A percentile compares a stretch with the other conserved stretches of the same genome.
Evolutionary conservation across 2,329 filamentous ascomycete species (phyloP).

Genomic region (Sclerotinia nivalis): DNA sequence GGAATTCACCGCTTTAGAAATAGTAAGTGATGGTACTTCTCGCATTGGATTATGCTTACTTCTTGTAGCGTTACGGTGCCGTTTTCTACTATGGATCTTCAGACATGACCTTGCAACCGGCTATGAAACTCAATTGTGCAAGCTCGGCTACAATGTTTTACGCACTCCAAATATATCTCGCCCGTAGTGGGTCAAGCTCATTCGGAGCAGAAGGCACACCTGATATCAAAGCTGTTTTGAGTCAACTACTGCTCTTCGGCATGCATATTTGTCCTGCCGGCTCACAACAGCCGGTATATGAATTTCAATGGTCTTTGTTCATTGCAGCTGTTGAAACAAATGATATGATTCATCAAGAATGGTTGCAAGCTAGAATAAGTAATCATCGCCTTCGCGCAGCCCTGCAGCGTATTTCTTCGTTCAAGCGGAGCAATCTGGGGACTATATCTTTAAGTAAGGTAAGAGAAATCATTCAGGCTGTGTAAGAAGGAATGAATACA

Average conservation of each 20-base stretch:
- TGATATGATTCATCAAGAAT: conserved; percentile 29
- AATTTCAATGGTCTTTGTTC: conserved; percentile 30
- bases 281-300: conserved; percentile 23
- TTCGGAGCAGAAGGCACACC: conserved; percentile 6
- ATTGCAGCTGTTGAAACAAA: conserved; percentile 28
- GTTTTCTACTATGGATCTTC: conserved; percentile 27
- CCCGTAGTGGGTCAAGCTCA: background rate
- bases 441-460: background rate
- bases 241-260: conserved; percentile 20
- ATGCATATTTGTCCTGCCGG: conserved; percentile 19
- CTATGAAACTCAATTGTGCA: conserved; percentile 28
- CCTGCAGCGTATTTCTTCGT: background rate
- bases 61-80: background rate
- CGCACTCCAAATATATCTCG: conserved; percentile 22
- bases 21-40: conserved; percentile 3
- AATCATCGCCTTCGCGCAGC: background rate
- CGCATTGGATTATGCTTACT: background rate
- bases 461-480: background rate
- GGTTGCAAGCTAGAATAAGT: conserved; percentile 19
- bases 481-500: background rate
- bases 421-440: background rate
- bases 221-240: conserved; percentile 1
- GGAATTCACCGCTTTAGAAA: background rate
- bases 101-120: conserved; percentile 25
- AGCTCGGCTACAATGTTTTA: conserved; percentile 25